phyloP scores from a whole-genome alignment of 2,329 filamentous ascomycete species.

The Fusarium tanahbumbuense region DNA sequence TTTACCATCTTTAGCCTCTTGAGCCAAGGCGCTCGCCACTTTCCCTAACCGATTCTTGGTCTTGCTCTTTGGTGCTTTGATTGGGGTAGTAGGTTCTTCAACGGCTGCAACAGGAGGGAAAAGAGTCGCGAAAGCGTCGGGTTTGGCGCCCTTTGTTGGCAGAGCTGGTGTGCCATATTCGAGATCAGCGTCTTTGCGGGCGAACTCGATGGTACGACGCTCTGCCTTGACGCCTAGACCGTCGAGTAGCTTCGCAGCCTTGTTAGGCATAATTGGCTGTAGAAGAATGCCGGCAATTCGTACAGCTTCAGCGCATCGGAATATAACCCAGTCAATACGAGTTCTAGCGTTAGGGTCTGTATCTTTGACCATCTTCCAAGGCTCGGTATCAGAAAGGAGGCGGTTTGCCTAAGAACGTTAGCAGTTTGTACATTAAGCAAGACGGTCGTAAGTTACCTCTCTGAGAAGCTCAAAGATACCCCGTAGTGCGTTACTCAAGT shows the following conservation, averaged over 20 bases:
- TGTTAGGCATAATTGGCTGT: slow-evolving; percentile 90
- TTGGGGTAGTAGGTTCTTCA: slow-evolving; percentile 37
- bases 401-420: slow-evolving; percentile 53
- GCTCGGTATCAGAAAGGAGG: slow-evolving; percentile 68
- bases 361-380: slow-evolving; percentile 71
- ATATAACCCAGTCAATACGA: slow-evolving; percentile 72
- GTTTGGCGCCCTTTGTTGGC: slow-evolving; percentile 10
- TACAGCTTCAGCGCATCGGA: slow-evolving; percentile 77
- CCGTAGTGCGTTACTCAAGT: slow-evolving; percentile 74
- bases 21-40: slow-evolving; percentile 44
- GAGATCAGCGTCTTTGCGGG: slow-evolving; percentile 71
- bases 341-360: slow-evolving; percentile 49
- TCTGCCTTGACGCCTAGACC: slow-evolving; percentile 76
- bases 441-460: slow-evolving; percentile 56
- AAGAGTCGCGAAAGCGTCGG: slow-evolving; percentile 56
- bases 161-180: slow-evolving; percentile 69
- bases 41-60: slow-evolving; percentile 46
- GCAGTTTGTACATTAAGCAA: not conserved
- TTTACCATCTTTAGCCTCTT: slow-evolving; percentile 44
- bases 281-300: slow-evolving; percentile 85
- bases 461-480: slow-evolving; percentile 71
- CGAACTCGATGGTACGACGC: slow-evolving; percentile 72
- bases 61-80: not conserved
- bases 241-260: slow-evolving; percentile 78
- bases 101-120: slow-evolving; percentile 61